Evolutionary conservation across 352 stramenopile genomes (phyloP), one percentile per base, ranked within the genome.

Genomic region (Phytophthora foliorum): DNA sequence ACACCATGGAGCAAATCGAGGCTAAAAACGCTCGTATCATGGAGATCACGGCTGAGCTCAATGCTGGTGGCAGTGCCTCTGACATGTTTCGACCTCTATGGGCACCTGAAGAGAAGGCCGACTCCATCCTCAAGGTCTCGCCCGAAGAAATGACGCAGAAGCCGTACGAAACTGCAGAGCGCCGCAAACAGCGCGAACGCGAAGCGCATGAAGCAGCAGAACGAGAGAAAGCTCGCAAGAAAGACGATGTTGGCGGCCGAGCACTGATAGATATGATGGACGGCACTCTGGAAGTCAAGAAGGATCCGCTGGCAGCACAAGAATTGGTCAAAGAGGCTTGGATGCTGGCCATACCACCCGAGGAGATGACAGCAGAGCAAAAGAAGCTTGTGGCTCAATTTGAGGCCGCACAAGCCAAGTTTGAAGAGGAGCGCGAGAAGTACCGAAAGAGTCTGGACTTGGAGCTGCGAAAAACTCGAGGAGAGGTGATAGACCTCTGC

Each of bases 261-360:
- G 92, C 90, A 6, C 69, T 98, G 5, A 59, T 83, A 0, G 93
- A 98, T 56, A 98, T 98, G 94, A 98, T 98, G 94, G 78, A 97
- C 69, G 94, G 94, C 24, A 98, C 94, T 29, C 76, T 98, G 10
- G 93, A 98, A 58, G 81, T 85, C 3, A 96, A 95, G 59, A 97
- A 95, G 55, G 91, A 97, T 21, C 79, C 75, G 9, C 63, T 90
- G 2, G 82, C 85, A 5, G 78, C 78, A 0, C 77, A 92, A 27
- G 81, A 80, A 27, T 59, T 88, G 8, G 80, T 91, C 29, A 93
- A 96, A 42, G 87, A 95, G 49, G 69, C 78, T 34, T 98, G 93
- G 94, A 97, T 98, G 88, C 36, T 98, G 41, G 84, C 92, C 5
- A 88, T 84, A 4, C 74, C 86, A 11, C 49, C 67, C 6, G 88